Percentiles rank a stretch among this genome's conserved stretches.
Evolutionary conservation across 2,329 filamentous ascomycete species (phyloP).

Genomic region (Neobulgaria alba): DNA sequence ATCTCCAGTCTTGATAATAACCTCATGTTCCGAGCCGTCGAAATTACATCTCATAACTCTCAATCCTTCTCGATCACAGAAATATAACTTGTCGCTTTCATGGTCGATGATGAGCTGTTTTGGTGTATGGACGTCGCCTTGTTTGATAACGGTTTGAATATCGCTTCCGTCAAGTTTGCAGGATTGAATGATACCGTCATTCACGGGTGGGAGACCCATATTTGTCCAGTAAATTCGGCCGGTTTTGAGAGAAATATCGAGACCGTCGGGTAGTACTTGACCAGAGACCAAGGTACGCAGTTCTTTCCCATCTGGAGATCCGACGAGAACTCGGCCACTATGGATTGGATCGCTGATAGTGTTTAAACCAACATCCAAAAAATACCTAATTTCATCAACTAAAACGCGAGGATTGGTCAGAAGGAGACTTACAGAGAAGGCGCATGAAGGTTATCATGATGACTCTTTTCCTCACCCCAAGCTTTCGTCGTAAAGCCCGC

Average conservation of each 20-base stretch:
- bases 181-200: slow-evolving; percentile 17
- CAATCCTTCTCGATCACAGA: slow-evolving; percentile 38
- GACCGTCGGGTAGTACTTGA: slow-evolving; percentile 35
- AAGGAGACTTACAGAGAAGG: slow-evolving; percentile 7
- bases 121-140: slow-evolving; percentile 40
- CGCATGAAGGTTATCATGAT: slow-evolving; percentile 2
- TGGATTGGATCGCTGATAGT: slow-evolving; percentile 5
- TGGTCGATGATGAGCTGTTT: slow-evolving; percentile 32
- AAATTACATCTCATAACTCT: slow-evolving; percentile 32
- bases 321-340: slow-evolving; percentile 11
- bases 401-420: neutral
- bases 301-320: slow-evolving; percentile 7
- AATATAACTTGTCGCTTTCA: slow-evolving; percentile 30
- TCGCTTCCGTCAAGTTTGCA: slow-evolving; percentile 38
- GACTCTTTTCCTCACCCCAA: slow-evolving; percentile 2
- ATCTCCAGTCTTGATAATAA: slow-evolving; percentile 21
- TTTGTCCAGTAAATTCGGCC: slow-evolving; percentile 41
- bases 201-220: slow-evolving; percentile 33
- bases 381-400: slow-evolving; percentile 6
- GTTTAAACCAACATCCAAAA: slow-evolving; percentile 14
- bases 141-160: slow-evolving; percentile 34
- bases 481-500: slow-evolving; percentile 5
- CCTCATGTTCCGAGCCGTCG: slow-evolving; percentile 33
- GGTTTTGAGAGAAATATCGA: slow-evolving; percentile 30
- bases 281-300: slow-evolving; percentile 10